Base-by-base conservation (phyloP, 164 flowering plant genomes). In the Aristolochia contorta region DNA sequence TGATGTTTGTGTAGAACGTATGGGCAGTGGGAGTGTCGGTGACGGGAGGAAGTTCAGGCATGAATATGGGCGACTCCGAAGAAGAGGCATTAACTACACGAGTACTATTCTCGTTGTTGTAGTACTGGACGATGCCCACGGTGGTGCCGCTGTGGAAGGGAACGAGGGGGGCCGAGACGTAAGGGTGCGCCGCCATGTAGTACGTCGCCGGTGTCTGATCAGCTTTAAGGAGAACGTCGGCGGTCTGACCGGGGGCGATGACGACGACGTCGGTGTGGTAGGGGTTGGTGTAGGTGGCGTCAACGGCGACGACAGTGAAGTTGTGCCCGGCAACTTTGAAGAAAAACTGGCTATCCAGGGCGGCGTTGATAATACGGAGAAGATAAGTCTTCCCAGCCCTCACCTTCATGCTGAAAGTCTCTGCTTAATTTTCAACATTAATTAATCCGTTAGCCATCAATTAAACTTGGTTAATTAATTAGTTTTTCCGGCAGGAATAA, bases 361-460 rank as follows among this genome's bases (percentile, higher is more conserved):
- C 96, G 70, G 88, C 88, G 72, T 88, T 86, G 85, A 88, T 71
- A 12, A 88, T 78, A 1, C 89, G 76, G 1, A 89, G 72, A 54
- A 86, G 75, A 62, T 86, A 84, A 1, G 84, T 89, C 59, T 78
- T 77, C 25, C 91, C 93, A 16, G 49, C 61, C 13, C 22, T 61
- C 27, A 88, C 90, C 1, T 59, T 66, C 15, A 82, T 49, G 59
- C 47, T 69, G 61, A 64, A 75, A 3, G 69, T 82, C 1, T 64
- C 89, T 87, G 72, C 24, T 56, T 15, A 56, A 56, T 15, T 12
- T 24, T 37, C 33, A 24, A 15, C n/a, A 5, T 12, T 1, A 3
- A 27, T n/a, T 47, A 1, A 30, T 30, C 13, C 16, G 30, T 16
- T 12, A 1, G 23, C 79, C n/a, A n/a, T n/a, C n/a, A n/a, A n/a